A percentile compares a stretch with the other conserved stretches of the same genome.
phyloP scores from a whole-genome alignment of 768 basidiomycete genomes.

The Astraeus odoratus region DNA sequence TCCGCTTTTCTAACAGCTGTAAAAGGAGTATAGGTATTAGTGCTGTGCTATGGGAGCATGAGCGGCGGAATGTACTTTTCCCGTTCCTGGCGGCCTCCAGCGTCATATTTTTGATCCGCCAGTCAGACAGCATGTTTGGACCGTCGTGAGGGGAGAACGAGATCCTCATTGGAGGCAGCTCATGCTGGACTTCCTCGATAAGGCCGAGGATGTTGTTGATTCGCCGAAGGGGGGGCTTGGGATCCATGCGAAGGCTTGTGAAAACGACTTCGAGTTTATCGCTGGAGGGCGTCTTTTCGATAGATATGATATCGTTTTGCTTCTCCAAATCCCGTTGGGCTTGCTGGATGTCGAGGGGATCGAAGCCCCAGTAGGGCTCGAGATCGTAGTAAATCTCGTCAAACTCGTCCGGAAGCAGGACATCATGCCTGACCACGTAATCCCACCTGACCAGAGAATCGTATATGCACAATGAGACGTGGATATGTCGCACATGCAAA shows the following conservation, averaged over 20 bases:
- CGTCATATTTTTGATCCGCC: constrained; percentile 16
- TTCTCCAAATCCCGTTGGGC: constrained; percentile 17
- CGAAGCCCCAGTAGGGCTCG: constrained; percentile 31
- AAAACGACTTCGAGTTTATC: constrained; percentile 11
- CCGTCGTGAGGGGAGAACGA: constrained; percentile 25
- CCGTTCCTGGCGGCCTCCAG: constrained; percentile 23
- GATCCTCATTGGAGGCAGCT: constrained; percentile 27
- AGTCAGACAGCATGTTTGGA: constrained; percentile 22
- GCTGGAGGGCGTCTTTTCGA: constrained; percentile 14
- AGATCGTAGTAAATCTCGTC: constrained; percentile 37
- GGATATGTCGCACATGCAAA: no score
- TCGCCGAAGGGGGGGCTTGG: not conserved
- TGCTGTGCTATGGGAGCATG: not conserved
- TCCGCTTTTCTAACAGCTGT: constrained; percentile 23
- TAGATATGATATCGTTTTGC: constrained; percentile 8
- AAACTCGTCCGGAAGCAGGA: constrained; percentile 40
- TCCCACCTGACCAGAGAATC: constrained; percentile 37
- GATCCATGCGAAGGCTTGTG: constrained; percentile 6
- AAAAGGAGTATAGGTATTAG: no score
- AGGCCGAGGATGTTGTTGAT: constrained; percentile 16
- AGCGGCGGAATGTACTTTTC: constrained; percentile 10
- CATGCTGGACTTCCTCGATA: constrained; percentile 20
- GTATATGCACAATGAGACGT: no score
- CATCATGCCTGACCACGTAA: constrained; percentile 31
- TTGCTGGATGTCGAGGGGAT: constrained; percentile 18